A percentile compares a stretch with the other conserved stretches of the same genome.
Conservation (phyloP, 108 stramenopile species). For the Cyclotella choctawhatcheeana region DNA sequence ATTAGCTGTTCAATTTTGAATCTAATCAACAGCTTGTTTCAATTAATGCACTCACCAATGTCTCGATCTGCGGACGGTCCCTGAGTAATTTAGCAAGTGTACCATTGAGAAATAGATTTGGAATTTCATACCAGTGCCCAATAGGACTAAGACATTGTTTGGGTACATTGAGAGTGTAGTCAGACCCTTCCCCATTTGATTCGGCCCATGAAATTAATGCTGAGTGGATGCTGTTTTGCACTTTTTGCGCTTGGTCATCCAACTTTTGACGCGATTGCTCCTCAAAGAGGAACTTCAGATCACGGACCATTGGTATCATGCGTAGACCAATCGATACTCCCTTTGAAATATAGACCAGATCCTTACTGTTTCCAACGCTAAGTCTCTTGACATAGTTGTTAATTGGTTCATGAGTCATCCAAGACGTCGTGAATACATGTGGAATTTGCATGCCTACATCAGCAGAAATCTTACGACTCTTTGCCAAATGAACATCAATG, state of each 20-base stretch:
- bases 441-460: slow-evolving; percentile 50
- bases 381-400: slow-evolving; percentile 38
- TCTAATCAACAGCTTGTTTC: too few species aligned
- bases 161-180: slow-evolving; percentile 60
- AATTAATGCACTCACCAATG: too few species aligned
- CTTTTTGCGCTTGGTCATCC: slow-evolving; percentile 70
- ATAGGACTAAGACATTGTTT: slow-evolving; percentile 65
- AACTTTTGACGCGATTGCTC: slow-evolving; percentile 57
- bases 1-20: too few species aligned
- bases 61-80: slow-evolving; percentile 61
- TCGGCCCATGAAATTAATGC: slow-evolving; percentile 61
- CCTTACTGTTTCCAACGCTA: slow-evolving; percentile 23
- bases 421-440: slow-evolving; percentile 63
- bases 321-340: slow-evolving; percentile 59
- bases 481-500: slow-evolving; percentile 66
- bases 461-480: slow-evolving; percentile 51
- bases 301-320: slow-evolving; percentile 56
- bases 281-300: slow-evolving; percentile 62
- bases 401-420: slow-evolving; percentile 65
- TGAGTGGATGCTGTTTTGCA: slow-evolving; percentile 44
- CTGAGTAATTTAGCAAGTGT: slow-evolving; percentile 53
- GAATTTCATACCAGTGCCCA: slow-evolving; percentile 69
- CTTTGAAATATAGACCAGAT: slow-evolving; percentile 57
- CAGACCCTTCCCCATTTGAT: slow-evolving; percentile 57
- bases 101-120: slow-evolving; percentile 62